Evolutionary conservation across 495 filamentous ascomycete species (phyloP).

Genomic region (Jackrogersella multiformis): DNA sequence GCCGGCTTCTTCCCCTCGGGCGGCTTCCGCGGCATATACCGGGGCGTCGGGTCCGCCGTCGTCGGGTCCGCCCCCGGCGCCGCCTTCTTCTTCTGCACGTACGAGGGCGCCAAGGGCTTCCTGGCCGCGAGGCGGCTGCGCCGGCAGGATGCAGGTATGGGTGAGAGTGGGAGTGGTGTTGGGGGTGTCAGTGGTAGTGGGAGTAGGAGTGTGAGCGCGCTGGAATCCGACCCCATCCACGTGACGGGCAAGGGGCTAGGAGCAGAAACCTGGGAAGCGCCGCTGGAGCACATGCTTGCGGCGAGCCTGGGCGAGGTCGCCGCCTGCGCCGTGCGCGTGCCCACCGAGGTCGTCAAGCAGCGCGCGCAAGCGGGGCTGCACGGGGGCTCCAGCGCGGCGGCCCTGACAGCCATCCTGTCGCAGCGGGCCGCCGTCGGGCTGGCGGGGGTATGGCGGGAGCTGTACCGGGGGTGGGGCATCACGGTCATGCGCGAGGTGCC

Average conservation of each 20-base stretch:
- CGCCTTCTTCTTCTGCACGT: constrained; percentile 97
- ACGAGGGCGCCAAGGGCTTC: constrained; percentile 79
- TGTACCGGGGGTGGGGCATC: constrained; percentile 90
- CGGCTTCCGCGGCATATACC: constrained; percentile 78
- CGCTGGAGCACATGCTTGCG: constrained; percentile 80
- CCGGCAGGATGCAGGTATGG: too few species aligned
- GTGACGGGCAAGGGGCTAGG: neutral
- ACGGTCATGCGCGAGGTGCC: constrained; percentile 96
- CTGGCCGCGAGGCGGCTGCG: too few species aligned
- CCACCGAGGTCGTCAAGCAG: constrained; percentile 97
- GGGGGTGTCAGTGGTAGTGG: too few species aligned
- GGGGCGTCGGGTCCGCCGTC: constrained; percentile 72
- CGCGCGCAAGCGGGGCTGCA: constrained; percentile 86
- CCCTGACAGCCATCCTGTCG: constrained; percentile 75
- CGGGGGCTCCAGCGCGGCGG: constrained; percentile 63
- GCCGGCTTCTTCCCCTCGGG: constrained; percentile 79
- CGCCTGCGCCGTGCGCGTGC: constrained; percentile 90
- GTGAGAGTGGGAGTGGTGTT: too few species aligned
- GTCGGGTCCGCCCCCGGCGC: constrained; percentile 97
- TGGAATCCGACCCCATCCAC: constrained; percentile 7
- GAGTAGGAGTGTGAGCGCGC: too few species aligned
- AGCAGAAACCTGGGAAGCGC: constrained; percentile 25
- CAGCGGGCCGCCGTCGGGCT: constrained; percentile 55
- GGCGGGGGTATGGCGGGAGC: constrained; percentile 73
- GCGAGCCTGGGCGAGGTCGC: constrained; percentile 89